These are phyloP conservation scores for Casuarina equisetifolia DNA, from an alignment of 306 rosid species.

Conservation along the genomic window DNA sequence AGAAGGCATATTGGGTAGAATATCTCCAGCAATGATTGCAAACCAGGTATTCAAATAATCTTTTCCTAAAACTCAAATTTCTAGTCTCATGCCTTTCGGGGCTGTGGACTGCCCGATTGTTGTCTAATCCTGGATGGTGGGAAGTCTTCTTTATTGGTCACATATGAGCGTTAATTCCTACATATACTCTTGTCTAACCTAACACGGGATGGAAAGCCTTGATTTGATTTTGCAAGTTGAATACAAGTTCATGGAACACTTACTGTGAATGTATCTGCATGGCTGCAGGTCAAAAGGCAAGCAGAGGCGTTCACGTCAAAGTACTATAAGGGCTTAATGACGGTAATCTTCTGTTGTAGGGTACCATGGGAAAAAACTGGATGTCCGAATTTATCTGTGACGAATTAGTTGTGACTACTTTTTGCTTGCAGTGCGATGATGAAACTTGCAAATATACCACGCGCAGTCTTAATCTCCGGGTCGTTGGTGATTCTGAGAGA, in stretches of 20 bases:
- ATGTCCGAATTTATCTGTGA: not conserved
- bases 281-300: conserved; percentile 80
- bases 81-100: not conserved
- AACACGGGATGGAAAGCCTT: not conserved
- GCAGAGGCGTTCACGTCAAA: conserved; percentile 62
- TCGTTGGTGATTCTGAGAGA: conserved; percentile 87
- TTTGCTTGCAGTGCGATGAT: conserved; percentile 79
- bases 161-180: not conserved
- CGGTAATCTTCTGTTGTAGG: conserved; percentile 46
- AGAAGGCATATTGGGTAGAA: conserved; percentile 54
- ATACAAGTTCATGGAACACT: not conserved
- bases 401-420: conserved; percentile 13
- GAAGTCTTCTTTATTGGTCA: not conserved
- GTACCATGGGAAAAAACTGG: conserved; percentile 11
- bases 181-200: not conserved
- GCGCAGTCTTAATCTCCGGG: conserved; percentile 67
- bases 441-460: conserved; percentile 85
- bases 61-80: conserved; percentile 9
- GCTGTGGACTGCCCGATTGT: not conserved
- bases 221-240: not conserved
- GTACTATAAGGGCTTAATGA: conserved; percentile 73
- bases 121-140: not conserved
- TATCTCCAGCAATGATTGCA: conserved; percentile 75
- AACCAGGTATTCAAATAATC: conserved; percentile 59
- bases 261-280: conserved; percentile 9